Percentiles rank a stretch among this genome's conserved stretches.
phyloP scores from a whole-genome alignment of 2,329 filamentous ascomycete genomes.

The Raffaelea arxii region DNA sequence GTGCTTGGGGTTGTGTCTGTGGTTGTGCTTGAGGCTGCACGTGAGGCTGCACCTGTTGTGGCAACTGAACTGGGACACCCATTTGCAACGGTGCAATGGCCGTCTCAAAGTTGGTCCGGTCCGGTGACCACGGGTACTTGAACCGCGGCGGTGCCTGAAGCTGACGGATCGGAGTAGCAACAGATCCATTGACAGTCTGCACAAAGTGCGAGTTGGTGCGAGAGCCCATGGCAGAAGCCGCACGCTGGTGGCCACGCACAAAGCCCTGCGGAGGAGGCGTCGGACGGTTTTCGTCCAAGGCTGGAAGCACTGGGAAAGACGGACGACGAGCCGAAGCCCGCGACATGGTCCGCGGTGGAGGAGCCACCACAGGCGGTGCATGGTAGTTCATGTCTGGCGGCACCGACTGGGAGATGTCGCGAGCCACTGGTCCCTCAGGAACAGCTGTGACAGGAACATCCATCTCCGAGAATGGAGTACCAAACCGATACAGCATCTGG shows the following conservation, averaged over 20 bases:
- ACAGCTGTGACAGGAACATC: conserved; percentile 75
- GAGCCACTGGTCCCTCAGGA: conserved; percentile 59
- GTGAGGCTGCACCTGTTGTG: no score
- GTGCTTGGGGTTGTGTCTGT: not conserved
- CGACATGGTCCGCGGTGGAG: conserved; percentile 37
- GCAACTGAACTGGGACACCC: not conserved
- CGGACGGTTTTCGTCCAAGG: conserved; percentile 53
- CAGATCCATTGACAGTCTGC: not conserved
- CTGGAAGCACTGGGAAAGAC: conserved; percentile 57
- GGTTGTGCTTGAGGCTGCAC: no score
- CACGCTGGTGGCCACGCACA: conserved; percentile 18
- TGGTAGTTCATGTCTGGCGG: conserved; percentile 88
- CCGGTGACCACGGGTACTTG: conserved; percentile 46
- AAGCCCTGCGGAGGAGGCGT: conserved; percentile 22
- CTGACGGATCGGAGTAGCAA: conserved; percentile 21
- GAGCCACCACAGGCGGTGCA: conserved; percentile 21
- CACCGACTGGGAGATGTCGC: conserved; percentile 80
- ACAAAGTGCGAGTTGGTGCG: conserved; percentile 2
- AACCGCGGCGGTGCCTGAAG: conserved; percentile 43
- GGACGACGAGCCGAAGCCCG: conserved; percentile 53
- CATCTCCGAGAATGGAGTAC: conserved; percentile 84
- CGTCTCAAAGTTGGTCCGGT: conserved; percentile 35
- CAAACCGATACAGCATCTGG: conserved; percentile 61
- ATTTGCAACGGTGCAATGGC: conserved; percentile 25
- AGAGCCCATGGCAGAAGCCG: conserved; percentile 7